Percentiles rank a stretch among this genome's conserved stretches.
Evolutionary conservation across 2,329 filamentous ascomycete genomes (phyloP).

Genomic region (Fusarium verrucosum): DNA sequence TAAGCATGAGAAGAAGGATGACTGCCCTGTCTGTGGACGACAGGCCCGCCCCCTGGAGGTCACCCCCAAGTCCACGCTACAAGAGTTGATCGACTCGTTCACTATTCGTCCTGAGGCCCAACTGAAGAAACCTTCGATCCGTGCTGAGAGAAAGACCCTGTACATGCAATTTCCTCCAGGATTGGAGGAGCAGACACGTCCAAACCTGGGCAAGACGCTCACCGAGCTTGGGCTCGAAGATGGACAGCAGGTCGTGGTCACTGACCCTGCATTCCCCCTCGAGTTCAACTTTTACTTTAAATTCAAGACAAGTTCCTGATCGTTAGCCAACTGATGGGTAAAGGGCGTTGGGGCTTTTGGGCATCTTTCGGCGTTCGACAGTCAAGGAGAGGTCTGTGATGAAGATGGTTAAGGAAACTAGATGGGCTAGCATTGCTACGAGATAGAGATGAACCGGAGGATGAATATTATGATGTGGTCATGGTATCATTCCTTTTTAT

Average conservation of each 20-base stretch:
- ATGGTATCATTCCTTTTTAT: constrained; percentile 50
- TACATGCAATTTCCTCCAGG: constrained; percentile 88
- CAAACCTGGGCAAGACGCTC: constrained; percentile 83
- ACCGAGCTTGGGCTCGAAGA: constrained; percentile 75
- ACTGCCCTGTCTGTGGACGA: constrained; percentile 94
- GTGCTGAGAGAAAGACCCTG: constrained; percentile 80
- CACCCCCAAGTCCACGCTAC: constrained; percentile 75
- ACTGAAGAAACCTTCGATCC: constrained; percentile 90
- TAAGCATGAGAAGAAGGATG: constrained; percentile 89
- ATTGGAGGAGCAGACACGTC: constrained; percentile 83
- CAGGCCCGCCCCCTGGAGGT: constrained; percentile 79
- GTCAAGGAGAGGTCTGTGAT: constrained; percentile 4
- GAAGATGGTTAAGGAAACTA: constrained; percentile 10
- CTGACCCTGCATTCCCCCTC: constrained; percentile 86
- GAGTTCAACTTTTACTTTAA: constrained; percentile 68
- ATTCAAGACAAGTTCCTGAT: constrained; percentile 51
- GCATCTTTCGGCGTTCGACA: constrained; percentile 46
- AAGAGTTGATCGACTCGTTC: constrained; percentile 86
- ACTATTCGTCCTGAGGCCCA: constrained; percentile 87
- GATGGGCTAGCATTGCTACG: constrained; percentile 48
- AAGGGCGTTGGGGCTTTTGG: constrained; percentile 33
- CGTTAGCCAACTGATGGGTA: background rate
- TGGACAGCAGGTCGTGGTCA: constrained; percentile 90
- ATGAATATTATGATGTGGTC: constrained; percentile 39
- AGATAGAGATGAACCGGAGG: constrained; percentile 10